phyloP scores from a whole-genome alignment of 176 grass and related monocot species.

The Carex littledalei region DNA sequence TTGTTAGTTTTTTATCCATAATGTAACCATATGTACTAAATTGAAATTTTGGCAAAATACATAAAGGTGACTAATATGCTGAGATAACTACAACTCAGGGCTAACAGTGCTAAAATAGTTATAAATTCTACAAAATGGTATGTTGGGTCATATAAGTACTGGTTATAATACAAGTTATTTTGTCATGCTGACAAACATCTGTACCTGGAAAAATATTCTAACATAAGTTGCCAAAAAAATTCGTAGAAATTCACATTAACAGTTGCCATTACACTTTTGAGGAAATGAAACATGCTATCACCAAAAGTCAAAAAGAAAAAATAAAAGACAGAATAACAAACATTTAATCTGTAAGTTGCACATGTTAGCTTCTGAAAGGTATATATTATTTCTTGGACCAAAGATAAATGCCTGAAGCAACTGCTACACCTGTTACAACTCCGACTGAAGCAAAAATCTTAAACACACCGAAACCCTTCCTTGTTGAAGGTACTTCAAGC shows the following conservation, averaged over 20 bases:
- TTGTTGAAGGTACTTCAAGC: slow-evolving; percentile 49
- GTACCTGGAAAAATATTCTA: too few species aligned
- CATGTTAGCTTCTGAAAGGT: not conserved
- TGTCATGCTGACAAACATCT: not conserved
- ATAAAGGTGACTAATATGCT: too few species aligned
- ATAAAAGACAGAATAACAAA: not conserved
- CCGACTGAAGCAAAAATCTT: slow-evolving; percentile 63
- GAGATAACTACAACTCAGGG: too few species aligned
- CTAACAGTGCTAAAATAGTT: not conserved
- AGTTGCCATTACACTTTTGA: not conserved
- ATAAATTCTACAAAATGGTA: not conserved
- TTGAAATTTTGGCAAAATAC: too few species aligned
- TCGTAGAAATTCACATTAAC: not conserved
- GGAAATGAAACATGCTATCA: not conserved
- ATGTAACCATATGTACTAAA: too few species aligned
- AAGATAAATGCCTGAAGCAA: slow-evolving; percentile 63
- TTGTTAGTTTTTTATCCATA: too few species aligned
- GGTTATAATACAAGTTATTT: not conserved
- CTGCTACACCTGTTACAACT: slow-evolving; percentile 34
- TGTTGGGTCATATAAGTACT: not conserved
- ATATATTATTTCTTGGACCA: slow-evolving; percentile 58
- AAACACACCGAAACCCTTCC: slow-evolving; percentile 45
- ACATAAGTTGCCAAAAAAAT: not conserved
- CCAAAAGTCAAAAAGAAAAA: not conserved
- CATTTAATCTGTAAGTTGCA: slow-evolving; percentile 6